Evolutionary conservation across 2,329 filamentous ascomycete genomes (phyloP).

Genomic region (Neonectria magnoliae): DNA sequence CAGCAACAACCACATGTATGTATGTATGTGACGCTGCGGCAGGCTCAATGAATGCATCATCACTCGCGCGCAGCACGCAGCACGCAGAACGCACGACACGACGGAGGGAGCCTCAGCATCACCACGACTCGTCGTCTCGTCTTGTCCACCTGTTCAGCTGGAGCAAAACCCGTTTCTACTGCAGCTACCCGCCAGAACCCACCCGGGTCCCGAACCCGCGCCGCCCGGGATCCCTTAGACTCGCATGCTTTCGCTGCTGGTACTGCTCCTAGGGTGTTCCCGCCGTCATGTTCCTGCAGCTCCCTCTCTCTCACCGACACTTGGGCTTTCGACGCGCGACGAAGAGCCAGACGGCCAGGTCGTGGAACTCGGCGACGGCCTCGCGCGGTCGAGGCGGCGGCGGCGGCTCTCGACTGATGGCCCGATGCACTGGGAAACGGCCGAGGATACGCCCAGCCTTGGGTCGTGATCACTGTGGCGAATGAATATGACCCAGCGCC

Average conservation of each 20-base stretch:
- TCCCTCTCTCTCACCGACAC: slow-evolving; percentile 40
- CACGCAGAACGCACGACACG: neutral
- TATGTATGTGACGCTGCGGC: neutral
- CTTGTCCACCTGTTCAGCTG: neutral
- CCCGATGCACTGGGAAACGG: slow-evolving; percentile 9
- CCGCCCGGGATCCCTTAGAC: slow-evolving; percentile 29
- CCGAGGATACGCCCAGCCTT: slow-evolving; percentile 7
- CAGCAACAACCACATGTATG: neutral
- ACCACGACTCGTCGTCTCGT: neutral
- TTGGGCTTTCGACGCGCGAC: slow-evolving; percentile 6
- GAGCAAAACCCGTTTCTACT: neutral
- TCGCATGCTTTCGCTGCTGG: neutral
- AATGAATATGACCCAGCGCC: neutral
- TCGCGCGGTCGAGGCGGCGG: slow-evolving; percentile 9
- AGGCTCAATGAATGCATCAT: neutral
- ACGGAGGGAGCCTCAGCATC: neutral
- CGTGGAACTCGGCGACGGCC: slow-evolving; percentile 11
- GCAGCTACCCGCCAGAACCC: slow-evolving; percentile 1
- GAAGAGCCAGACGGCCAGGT: neutral
- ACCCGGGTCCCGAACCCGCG: slow-evolving; percentile 36
- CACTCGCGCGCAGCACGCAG: neutral
- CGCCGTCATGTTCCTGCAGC: slow-evolving; percentile 42
- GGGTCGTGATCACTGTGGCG: slow-evolving; percentile 7
- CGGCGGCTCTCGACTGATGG: slow-evolving; percentile 5
- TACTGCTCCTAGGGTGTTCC: slow-evolving; percentile 32